Evolutionary conservation across 495 filamentous ascomycete genomes (phyloP).

Genomic region (Tuber microsphaerosporum): DNA sequence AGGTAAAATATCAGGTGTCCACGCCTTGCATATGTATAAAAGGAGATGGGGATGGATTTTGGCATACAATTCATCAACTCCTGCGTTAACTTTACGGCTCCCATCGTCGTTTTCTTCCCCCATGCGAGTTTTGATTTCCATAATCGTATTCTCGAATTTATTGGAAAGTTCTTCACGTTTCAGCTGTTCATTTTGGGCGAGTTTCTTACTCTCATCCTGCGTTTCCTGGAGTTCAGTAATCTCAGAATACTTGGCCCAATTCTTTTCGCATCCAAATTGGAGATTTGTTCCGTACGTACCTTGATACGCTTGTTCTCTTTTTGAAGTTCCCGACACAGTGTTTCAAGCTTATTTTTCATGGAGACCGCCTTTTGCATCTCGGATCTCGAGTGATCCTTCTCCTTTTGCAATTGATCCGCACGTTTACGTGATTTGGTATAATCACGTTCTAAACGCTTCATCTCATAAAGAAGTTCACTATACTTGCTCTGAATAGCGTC

Average conservation of each 20-base stretch:
- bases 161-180: slow-evolving; percentile 79
- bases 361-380: slow-evolving; percentile 80
- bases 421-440: slow-evolving; percentile 93
- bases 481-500: slow-evolving; percentile 86
- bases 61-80: slow-evolving; percentile 74
- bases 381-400: slow-evolving; percentile 78
- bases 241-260: slow-evolving; percentile 16
- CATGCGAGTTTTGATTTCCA: slow-evolving; percentile 72
- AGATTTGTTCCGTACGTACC: slow-evolving; percentile 48
- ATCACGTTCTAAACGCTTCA: slow-evolving; percentile 90
- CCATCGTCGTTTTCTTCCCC: slow-evolving; percentile 62
- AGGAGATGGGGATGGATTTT: background rate
- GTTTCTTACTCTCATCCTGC: slow-evolving; percentile 83
- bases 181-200: slow-evolving; percentile 73
- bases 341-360: slow-evolving; percentile 91
- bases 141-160: slow-evolving; percentile 64
- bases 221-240: slow-evolving; percentile 33
- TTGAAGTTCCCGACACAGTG: slow-evolving; percentile 82
- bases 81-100: slow-evolving; percentile 65
- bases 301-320: slow-evolving; percentile 97
- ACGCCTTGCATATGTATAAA: background rate
- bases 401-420: slow-evolving; percentile 89
- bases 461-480: slow-evolving; percentile 79
- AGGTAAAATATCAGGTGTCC: slow-evolving; percentile 27
- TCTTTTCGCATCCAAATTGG: background rate